Evolutionary conservation across 2,329 filamentous ascomycete species (phyloP), one percentile per base, ranked within the genome.

Genomic region (Pseudogymnoascus sp.): DNA sequence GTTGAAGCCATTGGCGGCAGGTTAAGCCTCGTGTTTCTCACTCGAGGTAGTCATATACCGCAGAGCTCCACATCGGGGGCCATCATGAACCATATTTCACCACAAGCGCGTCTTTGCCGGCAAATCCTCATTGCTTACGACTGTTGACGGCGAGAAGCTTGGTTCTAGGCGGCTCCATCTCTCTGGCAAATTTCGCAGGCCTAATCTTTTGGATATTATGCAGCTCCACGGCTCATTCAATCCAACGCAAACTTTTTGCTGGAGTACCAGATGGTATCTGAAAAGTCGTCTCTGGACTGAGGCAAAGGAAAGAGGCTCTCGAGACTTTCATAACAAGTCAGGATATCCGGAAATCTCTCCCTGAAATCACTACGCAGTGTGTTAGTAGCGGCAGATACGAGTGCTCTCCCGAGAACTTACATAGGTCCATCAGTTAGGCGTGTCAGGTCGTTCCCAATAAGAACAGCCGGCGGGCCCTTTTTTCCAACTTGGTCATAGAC

Each of bases 401-500:
- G 7, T 21, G 3, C 5, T 54, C 5, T 21, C 47, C 18, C 51
- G 3, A 4, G 5, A 34, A 34, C 51, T 57, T 34, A 57, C 51
- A 34, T 57, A 5, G 26, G 16, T 8, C n/a, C 26, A 57, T 34
- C 29, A 14, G 16, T 57, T 18, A 57, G 7, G 5, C 51, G 51
- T 57, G 26, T 4, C 2, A 57, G 10, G 10, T 57, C 69, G 1
- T 72, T 74, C 14, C 69, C 67, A 54, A 74, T 68, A 26, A 74
- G 60, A 1, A 72, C 64, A 14, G 66, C 67, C 5, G 72, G 71
- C 42, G 57, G 51, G 10, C 64, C 66, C 14, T 61, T 34, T 34
- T 69, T 66, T 34, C 65, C 65, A 42, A 73, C 62, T 14, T 68
- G 31, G 26, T 68, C 66, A 45, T 74, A 74, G 4, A 74, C 64